These are phyloP conservation scores for Groenewaldozyma sp. DNA, from an alignment of 1,139 yeast genomes.

Conservation along the genomic window DNA sequence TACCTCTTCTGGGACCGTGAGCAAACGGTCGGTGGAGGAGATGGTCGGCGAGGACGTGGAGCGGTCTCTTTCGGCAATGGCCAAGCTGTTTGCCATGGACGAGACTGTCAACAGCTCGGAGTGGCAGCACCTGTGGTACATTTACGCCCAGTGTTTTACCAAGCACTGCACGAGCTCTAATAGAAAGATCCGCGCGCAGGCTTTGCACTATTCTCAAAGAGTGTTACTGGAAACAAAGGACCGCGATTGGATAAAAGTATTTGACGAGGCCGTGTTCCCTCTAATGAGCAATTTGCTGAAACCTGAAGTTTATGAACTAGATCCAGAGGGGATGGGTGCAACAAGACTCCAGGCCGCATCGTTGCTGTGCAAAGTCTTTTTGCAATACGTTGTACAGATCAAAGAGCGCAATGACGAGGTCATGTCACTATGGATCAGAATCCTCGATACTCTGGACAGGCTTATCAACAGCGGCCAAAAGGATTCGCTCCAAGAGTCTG, in stretches of 20 bases:
- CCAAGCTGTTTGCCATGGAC: slow-evolving; percentile 16
- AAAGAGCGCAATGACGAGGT: slow-evolving; percentile 25
- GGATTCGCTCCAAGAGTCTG: slow-evolving; percentile 44
- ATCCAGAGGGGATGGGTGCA: slow-evolving; percentile 50
- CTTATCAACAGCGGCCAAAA: slow-evolving; percentile 34
- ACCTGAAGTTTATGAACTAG: slow-evolving; percentile 59
- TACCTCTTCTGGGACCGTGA: slow-evolving; percentile 21
- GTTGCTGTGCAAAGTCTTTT: slow-evolving; percentile 60
- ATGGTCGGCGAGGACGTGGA: slow-evolving; percentile 39
- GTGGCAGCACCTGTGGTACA: slow-evolving; percentile 18
- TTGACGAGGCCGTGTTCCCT: slow-evolving; percentile 70
- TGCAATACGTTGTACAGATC: slow-evolving; percentile 42
- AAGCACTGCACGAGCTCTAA: slow-evolving; percentile 88
- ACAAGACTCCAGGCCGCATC: slow-evolving; percentile 62
- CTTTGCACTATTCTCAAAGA: slow-evolving; percentile 43
- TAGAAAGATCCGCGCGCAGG: slow-evolving; percentile 59
- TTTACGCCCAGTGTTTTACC: slow-evolving; percentile 50
- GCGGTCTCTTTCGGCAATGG: slow-evolving; percentile 53
- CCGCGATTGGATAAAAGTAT: slow-evolving; percentile 34
- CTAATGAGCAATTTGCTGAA: slow-evolving; percentile 57
- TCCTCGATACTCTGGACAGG: slow-evolving; percentile 42
- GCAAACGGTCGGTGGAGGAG: slow-evolving; percentile 37
- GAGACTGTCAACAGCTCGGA: slow-evolving; percentile 6
- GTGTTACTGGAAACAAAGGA: slow-evolving; percentile 35
- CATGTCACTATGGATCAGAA: slow-evolving; percentile 34